Conservation (phyloP, 164 flowering plant species). For the grape (Vitis vinifera) region ASM3070453v1 NC_081805.1:23958001-23958500, state of each 20-base stretch:
- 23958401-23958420: slow-evolving; percentile 66
- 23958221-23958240: slow-evolving; percentile 82
- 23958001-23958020: slow-evolving; percentile 1
- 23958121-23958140: slow-evolving; percentile 95
- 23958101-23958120: slow-evolving; percentile 99
- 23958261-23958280: slow-evolving; percentile 56
- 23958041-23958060: background rate
- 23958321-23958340: slow-evolving; percentile 44
- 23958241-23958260: slow-evolving; percentile 61
- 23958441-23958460: slow-evolving; percentile 94
- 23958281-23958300: slow-evolving; percentile 39
- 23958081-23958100: slow-evolving; percentile 17
- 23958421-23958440: slow-evolving; percentile 93
- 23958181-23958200: slow-evolving; percentile 92
- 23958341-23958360: slow-evolving; percentile 70
- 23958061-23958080: slow-evolving; percentile 3
- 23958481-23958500: slow-evolving; percentile 67
- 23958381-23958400: slow-evolving; percentile 58
- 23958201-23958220: slow-evolving; percentile 98
- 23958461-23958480: slow-evolving; percentile 87
- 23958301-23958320: slow-evolving; percentile 44
- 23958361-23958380: slow-evolving; percentile 49
- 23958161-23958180: slow-evolving; percentile 95
- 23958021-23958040: background rate
- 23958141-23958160: slow-evolving; percentile 99